Evolutionary conservation across 1,284 basidiomycete genomes (phyloP).

Genomic region (Ustilago bromivora): DNA sequence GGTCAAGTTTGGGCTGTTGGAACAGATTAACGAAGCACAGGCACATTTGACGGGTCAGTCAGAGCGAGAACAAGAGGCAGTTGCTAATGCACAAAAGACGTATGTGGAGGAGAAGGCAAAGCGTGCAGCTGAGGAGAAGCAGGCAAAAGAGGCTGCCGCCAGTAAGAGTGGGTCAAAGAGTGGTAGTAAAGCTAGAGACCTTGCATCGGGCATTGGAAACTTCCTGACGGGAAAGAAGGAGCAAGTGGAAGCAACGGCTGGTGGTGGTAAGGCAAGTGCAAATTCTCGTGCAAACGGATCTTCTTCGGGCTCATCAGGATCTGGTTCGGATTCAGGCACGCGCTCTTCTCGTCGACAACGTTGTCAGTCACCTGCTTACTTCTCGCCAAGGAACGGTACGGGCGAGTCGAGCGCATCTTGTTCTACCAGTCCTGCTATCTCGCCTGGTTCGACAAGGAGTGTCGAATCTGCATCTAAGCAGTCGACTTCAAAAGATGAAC

Average conservation of each 20-base stretch:
- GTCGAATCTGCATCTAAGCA: constrained; percentile 14
- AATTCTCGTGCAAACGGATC: constrained; percentile 18
- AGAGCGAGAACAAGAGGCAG: constrained; percentile 40
- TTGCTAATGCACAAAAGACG: constrained; percentile 30
- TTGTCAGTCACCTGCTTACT: constrained; percentile 44
- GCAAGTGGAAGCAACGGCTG: constrained; percentile 2
- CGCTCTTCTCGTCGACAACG: constrained; percentile 33
- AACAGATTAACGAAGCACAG: constrained; percentile 48
- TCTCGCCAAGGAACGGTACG: constrained; percentile 35
- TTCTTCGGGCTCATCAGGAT: constrained; percentile 14
- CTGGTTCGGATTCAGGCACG: constrained; percentile 32
- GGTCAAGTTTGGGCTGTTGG: constrained; percentile 40
- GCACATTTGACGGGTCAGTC: constrained; percentile 22
- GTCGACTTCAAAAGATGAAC: constrained; percentile 14
- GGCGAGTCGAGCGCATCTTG: constrained; percentile 40
- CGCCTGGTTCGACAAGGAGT: constrained; percentile 32
- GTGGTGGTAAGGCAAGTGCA: constrained; percentile 11
- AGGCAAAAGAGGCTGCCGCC: constrained; percentile 33
- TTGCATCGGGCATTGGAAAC: constrained; percentile 34
- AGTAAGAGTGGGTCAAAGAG: constrained; percentile 18
- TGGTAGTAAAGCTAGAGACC: constrained; percentile 24
- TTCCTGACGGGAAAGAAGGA: constrained; percentile 31
- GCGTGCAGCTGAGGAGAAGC: constrained; percentile 38
- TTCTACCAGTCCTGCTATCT: constrained; percentile 38
- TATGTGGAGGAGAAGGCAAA: constrained; percentile 52